These are phyloP conservation scores for Oryza meyeriana DNA, from an alignment of 176 grass and related monocot species.

Conservation along the genomic window DNA sequence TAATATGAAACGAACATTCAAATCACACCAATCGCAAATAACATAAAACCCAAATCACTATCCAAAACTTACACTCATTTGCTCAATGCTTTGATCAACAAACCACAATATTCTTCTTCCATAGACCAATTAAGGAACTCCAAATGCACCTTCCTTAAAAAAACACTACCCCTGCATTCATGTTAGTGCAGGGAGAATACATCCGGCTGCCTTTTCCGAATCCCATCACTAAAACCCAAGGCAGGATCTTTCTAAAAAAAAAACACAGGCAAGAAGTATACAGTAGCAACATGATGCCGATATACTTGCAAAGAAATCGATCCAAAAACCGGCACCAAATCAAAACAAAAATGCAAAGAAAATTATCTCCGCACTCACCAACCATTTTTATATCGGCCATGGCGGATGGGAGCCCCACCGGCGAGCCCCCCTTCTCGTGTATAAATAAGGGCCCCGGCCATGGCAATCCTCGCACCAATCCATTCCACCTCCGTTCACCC, in stretches of 20 bases:
- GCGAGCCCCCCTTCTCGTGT: neutral
- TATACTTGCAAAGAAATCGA: neutral
- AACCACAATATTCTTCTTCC: neutral
- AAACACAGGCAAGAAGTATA: neutral
- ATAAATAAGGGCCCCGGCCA: slow-evolving; percentile 36
- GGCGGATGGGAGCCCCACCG: neutral
- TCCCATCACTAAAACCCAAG: neutral
- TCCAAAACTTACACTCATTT: neutral
- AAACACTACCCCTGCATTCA: neutral
- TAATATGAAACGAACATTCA: neutral
- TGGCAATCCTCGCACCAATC: slow-evolving; percentile 28
- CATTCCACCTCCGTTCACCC: slow-evolving; percentile 46
- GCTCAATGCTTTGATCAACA: neutral
- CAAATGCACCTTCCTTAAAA: neutral
- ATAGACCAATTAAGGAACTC: neutral
- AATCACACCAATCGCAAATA: neutral
- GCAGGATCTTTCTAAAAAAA: neutral
- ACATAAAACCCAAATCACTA: neutral
- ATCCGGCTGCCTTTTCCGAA: neutral
- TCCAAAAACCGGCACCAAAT: neutral
- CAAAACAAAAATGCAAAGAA: neutral
- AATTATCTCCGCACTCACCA: neutral
- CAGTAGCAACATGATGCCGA: too few species aligned
- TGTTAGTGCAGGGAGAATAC: neutral
- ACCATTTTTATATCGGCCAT: neutral